phyloP scores from a whole-genome alignment of 768 basidiomycete genomes.

The Xerocomellus intermedius region DNA sequence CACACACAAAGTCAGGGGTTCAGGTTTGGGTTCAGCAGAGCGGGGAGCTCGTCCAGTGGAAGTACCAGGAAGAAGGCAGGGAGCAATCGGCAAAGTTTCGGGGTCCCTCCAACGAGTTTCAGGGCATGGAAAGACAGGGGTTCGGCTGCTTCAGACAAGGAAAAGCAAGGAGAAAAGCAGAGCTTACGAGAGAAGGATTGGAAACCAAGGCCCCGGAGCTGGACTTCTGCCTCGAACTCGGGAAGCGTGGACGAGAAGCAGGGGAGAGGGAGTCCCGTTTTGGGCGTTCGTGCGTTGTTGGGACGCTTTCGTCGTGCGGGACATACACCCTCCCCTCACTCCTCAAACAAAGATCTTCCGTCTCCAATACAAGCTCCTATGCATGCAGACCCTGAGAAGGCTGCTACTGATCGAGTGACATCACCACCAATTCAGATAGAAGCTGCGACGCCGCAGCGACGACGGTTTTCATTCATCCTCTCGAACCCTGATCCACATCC shows the following conservation, averaged over 20 bases:
- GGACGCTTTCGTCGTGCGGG: conserved; percentile 26
- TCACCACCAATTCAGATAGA: conserved; percentile 17
- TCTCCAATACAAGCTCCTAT: conserved; percentile 5
- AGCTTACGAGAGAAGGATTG: conserved; percentile 13
- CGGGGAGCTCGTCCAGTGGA: conserved; percentile 20
- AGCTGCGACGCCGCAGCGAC: conserved; percentile 17
- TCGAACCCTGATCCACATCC: conserved; percentile 31
- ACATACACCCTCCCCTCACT: conserved; percentile 29
- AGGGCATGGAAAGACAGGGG: conserved; percentile 24
- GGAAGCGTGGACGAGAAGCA: conserved; percentile 26
- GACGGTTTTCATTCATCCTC: conserved; percentile 30
- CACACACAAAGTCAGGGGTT: conserved; percentile 17
- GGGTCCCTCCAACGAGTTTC: conserved; percentile 30
- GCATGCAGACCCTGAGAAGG: conserved; percentile 18
- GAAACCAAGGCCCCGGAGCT: conserved; percentile 14
- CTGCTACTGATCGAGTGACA: conserved; percentile 1
- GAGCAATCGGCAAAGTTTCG: conserved; percentile 11
- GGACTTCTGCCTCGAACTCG: conserved; percentile 11
- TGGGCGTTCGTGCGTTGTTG: conserved; percentile 28
- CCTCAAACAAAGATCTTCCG: conserved; percentile 23
- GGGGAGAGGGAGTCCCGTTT: conserved; percentile 20
- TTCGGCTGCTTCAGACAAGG: conserved; percentile 18
- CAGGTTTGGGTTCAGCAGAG: conserved; percentile 17
- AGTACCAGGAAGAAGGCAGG: conserved; percentile 15
- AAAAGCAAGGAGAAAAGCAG: conserved; percentile 13